phyloP scores from a whole-genome alignment of 441 rosid species.

The Brassica hybrid region DNA sequence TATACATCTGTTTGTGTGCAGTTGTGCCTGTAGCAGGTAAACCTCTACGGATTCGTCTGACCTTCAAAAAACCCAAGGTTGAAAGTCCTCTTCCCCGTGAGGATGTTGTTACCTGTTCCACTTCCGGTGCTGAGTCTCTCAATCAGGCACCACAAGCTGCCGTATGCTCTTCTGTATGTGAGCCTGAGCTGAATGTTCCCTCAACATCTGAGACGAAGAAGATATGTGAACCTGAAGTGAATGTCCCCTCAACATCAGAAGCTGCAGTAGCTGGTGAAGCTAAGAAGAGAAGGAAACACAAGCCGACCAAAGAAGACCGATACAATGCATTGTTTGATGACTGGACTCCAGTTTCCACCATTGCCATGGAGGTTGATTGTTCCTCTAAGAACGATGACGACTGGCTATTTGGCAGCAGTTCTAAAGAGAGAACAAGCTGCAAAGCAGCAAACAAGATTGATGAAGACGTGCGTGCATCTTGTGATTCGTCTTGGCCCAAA shows the following conservation, averaged over 20 bases:
- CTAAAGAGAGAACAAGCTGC: background rate
- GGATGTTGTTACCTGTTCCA: slow-evolving; percentile 22
- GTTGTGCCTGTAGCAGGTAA: slow-evolving; percentile 46
- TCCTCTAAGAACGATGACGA: slow-evolving; percentile 19
- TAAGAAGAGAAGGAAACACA: slow-evolving; percentile 35
- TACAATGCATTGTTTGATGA: slow-evolving; percentile 33
- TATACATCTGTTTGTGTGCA: slow-evolving; percentile 7
- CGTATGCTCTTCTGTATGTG: too few relatives aligned
- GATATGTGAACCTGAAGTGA: background rate
- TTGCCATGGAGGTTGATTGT: background rate
- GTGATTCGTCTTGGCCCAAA: slow-evolving; percentile 39
- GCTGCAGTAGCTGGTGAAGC: slow-evolving; percentile 55
- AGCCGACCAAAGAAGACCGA: slow-evolving; percentile 19
- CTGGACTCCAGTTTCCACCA: slow-evolving; percentile 11
- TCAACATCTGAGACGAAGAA: slow-evolving; percentile 52
- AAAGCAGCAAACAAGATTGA: slow-evolving; percentile 13
- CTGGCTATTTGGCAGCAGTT: slow-evolving; percentile 28
- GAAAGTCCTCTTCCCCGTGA: background rate
- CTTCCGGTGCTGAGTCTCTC: slow-evolving; percentile 12
- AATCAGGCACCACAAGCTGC: background rate
- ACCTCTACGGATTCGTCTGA: slow-evolving; percentile 52
- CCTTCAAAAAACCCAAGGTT: slow-evolving; percentile 41
- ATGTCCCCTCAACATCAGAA: slow-evolving; percentile 18
- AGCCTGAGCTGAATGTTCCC: slow-evolving; percentile 2
- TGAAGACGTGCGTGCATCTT: background rate